phyloP scores from a whole-genome alignment of 2,329 filamentous ascomycete species.

The Pyrenophora seminiperda region DNA sequence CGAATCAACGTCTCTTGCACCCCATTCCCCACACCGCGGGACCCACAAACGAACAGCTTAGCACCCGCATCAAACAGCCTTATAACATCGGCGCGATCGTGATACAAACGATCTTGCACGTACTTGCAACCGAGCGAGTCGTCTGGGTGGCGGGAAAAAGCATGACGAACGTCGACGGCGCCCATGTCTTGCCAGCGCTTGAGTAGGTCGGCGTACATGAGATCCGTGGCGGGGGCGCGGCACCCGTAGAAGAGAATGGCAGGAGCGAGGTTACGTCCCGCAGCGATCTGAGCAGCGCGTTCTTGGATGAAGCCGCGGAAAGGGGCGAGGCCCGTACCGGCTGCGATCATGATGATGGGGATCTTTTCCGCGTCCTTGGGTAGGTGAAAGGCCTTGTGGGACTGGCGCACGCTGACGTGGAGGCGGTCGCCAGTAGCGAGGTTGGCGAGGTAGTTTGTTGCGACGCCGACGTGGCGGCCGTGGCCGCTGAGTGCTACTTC shows the following conservation, averaged over 20 bases:
- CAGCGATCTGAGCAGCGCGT: conserved; percentile 49
- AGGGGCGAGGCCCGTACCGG: conserved; percentile 50
- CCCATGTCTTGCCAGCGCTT: conserved; percentile 64
- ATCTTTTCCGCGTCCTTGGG: conserved; percentile 49
- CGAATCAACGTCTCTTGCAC: conserved; percentile 51
- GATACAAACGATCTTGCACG: conserved; percentile 59
- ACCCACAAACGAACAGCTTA: conserved; percentile 69
- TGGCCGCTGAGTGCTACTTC: conserved; percentile 56
- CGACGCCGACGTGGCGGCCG: conserved; percentile 53
- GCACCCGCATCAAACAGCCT: conserved; percentile 57
- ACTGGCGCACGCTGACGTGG: conserved; percentile 51
- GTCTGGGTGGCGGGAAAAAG: conserved; percentile 58
- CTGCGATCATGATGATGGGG: conserved; percentile 50
- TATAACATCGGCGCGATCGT: conserved; percentile 53
- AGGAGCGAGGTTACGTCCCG: conserved; percentile 61
- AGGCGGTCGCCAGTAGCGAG: conserved; percentile 50
- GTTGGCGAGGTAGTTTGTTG: conserved; percentile 50
- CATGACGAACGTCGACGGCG: conserved; percentile 65
- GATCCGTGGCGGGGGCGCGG: conserved; percentile 59
- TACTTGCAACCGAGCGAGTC: conserved; percentile 57
- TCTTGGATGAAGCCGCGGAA: conserved; percentile 53
- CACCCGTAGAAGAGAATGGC: conserved; percentile 71
- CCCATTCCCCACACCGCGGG: conserved; percentile 53
- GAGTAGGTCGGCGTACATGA: conserved; percentile 65
- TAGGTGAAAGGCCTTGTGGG: conserved; percentile 52